These are phyloP conservation scores for Pythium grandisporangium DNA, from an alignment of 352 stramenopile genomes.

Conservation along the genomic window DNA sequence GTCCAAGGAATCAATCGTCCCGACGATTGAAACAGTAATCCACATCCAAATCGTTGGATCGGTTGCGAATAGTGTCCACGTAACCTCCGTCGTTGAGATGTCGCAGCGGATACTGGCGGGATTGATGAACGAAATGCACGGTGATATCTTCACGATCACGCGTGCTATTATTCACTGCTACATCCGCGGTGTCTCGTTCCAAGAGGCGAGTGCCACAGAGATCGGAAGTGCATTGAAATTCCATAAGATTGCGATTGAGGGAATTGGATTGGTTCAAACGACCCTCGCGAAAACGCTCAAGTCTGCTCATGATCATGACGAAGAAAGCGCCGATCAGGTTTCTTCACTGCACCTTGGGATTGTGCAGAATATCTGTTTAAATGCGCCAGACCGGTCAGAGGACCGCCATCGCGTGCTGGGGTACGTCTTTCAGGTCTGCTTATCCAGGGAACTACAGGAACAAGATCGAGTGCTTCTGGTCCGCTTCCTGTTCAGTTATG, in stretches of 20 bases:
- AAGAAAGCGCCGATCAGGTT: conserved; percentile 17
- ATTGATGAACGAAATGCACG: conserved; percentile 41
- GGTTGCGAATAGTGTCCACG: conserved; percentile 25
- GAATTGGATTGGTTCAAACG: conserved; percentile 29
- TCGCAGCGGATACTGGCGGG: conserved; percentile 34
- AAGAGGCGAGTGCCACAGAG: conserved; percentile 47
- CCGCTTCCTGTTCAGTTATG: conserved; percentile 71
- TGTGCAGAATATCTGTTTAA: conserved; percentile 72
- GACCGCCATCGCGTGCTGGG: conserved; percentile 56
- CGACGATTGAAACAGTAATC: conserved; percentile 59
- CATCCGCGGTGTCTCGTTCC: conserved; percentile 54
- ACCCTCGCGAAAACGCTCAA: conserved; percentile 2
- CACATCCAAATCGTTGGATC: conserved; percentile 38
- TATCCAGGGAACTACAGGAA: conserved; percentile 28
- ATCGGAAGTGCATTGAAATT: conserved; percentile 46
- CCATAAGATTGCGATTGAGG: conserved; percentile 52
- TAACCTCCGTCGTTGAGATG: conserved; percentile 21
- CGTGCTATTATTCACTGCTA: conserved; percentile 65
- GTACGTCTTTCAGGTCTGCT: conserved; percentile 32
- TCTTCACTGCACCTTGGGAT: conserved; percentile 25
- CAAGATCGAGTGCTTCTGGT: conserved; percentile 49
- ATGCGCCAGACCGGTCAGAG: conserved; percentile 59
- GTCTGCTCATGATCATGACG: conserved; percentile 8
- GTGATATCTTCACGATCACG: conserved; percentile 37
- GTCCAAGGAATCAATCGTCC: conserved; percentile 64